phyloP scores from a whole-genome alignment of 441 rosid genomes.

The Adansonia rubrostipa region DNA sequence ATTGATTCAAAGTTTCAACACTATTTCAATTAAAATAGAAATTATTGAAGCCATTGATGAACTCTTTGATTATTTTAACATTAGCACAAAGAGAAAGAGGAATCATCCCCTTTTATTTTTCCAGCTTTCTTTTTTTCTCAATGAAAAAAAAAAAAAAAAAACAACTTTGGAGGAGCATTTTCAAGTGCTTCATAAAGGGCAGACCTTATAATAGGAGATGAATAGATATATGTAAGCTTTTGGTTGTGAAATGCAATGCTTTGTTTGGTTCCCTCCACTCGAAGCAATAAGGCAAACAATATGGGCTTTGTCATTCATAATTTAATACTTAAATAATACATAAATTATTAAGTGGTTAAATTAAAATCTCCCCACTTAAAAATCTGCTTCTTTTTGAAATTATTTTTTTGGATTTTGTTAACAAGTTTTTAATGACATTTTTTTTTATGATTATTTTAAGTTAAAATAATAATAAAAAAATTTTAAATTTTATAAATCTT shows the following conservation, averaged over 20 bases:
- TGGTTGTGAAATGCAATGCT: background rate
- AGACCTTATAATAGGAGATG: constrained; percentile 10
- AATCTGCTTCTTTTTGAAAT: no score
- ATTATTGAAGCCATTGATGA: constrained; percentile 21
- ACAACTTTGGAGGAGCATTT: background rate
- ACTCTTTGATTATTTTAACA: constrained; percentile 15
- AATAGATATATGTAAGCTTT: background rate
- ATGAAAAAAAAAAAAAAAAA: background rate
- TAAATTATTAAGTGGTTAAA: constrained; percentile 25
- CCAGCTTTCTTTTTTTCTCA: constrained; percentile 1
- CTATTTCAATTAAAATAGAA: background rate
- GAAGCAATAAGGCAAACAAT: background rate
- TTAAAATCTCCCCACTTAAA: background rate
- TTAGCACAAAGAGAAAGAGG: constrained; percentile 9
- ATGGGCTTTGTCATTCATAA: constrained; percentile 12
- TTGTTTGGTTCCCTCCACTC: constrained; percentile 32
- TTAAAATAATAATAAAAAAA: no score
- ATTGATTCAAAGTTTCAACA: constrained; percentile 15
- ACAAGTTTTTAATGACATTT: no score
- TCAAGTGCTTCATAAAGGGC: constrained; percentile 27
- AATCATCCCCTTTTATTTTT: background rate
- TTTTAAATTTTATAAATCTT: no score
- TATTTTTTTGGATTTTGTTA: background rate
- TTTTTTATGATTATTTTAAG: no score
- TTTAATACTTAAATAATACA: constrained; percentile 20